Percentiles rank a stretch among this genome's conserved stretches.
phyloP scores from a whole-genome alignment of 2,329 filamentous ascomycete species.

The Metarhizium album region DNA sequence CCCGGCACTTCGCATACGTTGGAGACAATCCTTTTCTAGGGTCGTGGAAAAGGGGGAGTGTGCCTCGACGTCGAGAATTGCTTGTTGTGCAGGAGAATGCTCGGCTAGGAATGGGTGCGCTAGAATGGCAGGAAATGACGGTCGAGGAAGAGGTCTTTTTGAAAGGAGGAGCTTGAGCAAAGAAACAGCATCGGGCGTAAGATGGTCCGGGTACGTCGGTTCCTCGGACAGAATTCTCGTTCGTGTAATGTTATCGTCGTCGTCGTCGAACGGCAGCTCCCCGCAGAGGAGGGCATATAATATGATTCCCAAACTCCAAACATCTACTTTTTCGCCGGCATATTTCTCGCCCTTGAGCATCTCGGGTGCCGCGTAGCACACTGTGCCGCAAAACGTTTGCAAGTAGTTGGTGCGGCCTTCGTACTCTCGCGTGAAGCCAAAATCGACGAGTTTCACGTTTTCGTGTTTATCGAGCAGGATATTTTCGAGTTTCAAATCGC shows the following conservation, averaged over 20 bases:
- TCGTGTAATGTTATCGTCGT: conserved; percentile 82
- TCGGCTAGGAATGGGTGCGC: conserved; percentile 81
- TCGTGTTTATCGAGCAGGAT: conserved; percentile 93
- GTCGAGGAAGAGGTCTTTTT: conserved; percentile 77
- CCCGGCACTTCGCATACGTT: conserved; percentile 86
- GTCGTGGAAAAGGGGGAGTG: conserved; percentile 74
- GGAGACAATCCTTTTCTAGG: conserved; percentile 80
- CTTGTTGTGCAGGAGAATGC: conserved; percentile 77
- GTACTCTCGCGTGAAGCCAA: conserved; percentile 96
- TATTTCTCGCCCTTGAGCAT: conserved; percentile 99
- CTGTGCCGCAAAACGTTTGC: conserved; percentile 94
- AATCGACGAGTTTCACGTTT: conserved; percentile 95
- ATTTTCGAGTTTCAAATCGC: conserved; percentile 83
- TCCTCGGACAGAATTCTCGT: conserved; percentile 76
- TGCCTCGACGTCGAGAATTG: conserved; percentile 73
- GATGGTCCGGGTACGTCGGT: conserved; percentile 69
- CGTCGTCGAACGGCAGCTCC: conserved; percentile 90
- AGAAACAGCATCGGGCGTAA: conserved; percentile 66
- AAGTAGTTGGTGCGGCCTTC: conserved; percentile 89
- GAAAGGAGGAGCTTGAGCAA: conserved; percentile 75
- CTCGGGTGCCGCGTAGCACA: conserved; percentile 95
- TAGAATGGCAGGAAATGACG: conserved; percentile 74
- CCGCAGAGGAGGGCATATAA: conserved; percentile 73
- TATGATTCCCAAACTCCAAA: conserved; percentile 85
- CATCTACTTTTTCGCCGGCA: conserved; percentile 93